These are phyloP conservation scores for Flaveria brownii DNA, from an alignment of 129 eudicot genomes.

Conservation along the genomic window DNA sequence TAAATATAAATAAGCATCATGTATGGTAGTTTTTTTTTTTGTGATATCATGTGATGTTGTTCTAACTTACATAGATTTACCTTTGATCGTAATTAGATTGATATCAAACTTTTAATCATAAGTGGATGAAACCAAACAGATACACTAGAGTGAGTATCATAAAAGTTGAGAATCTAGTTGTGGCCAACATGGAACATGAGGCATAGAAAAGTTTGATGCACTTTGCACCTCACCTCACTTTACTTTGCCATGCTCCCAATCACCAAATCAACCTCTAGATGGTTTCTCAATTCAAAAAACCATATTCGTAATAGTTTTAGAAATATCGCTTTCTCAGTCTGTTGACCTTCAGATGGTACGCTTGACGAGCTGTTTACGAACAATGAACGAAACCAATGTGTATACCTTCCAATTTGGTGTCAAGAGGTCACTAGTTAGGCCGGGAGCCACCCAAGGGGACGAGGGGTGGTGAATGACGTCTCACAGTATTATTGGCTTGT, in stretches of 20 bases:
- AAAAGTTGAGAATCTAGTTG: conserved; percentile 21
- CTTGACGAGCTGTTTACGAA: not conserved
- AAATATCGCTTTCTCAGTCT: conserved; percentile 6
- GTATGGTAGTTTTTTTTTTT: too few relatives aligned
- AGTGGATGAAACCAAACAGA: not conserved
- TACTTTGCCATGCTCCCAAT: conserved; percentile 3
- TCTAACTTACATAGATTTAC: not conserved
- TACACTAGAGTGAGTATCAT: not conserved
- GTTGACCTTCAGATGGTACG: not conserved
- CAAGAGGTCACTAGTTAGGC: not conserved
- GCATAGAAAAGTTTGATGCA: conserved; percentile 15
- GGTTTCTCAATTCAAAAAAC: not conserved
- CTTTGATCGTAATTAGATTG: not conserved
- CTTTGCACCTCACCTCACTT: conserved; percentile 25
- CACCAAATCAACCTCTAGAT: conserved; percentile 6
- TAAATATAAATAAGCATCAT: too few relatives aligned
- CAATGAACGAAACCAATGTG: not conserved
- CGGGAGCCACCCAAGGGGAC: not conserved
- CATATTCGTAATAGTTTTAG: not conserved
- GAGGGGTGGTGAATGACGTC: conserved; percentile 5
- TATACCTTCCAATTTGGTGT: not conserved
- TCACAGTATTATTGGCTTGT: not conserved
- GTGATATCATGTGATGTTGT: not conserved
- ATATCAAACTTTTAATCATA: not conserved
- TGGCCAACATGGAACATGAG: conserved; percentile 31